These are phyloP conservation scores for Umbilicaria muhlenbergii DNA, from an alignment of 495 filamentous ascomycete species.

Conservation along the genomic window DNA sequence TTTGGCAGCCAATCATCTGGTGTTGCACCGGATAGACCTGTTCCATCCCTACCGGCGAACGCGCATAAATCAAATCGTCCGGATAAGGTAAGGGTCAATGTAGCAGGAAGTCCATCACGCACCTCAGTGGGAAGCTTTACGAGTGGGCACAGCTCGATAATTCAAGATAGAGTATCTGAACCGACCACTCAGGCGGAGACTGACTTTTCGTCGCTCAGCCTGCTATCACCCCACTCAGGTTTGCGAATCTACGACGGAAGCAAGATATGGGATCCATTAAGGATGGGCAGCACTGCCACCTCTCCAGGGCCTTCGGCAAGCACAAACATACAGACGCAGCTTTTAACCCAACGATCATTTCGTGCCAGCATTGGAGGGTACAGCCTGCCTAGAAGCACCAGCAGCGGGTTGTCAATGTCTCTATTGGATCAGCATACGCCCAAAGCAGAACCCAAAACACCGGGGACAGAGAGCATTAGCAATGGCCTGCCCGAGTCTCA, in stretches of 20 bases:
- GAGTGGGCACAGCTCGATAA: constrained; percentile 32
- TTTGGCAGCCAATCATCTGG: constrained; percentile 25
- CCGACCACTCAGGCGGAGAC: constrained; percentile 6
- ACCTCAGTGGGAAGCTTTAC: constrained; percentile 30
- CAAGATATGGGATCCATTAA: not conserved
- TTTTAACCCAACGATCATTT: constrained; percentile 3
- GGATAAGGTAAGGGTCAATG: constrained; percentile 22
- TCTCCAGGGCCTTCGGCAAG: not conserved
- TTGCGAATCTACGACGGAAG: not conserved
- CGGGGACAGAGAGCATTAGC: too few species aligned
- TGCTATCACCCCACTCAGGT: not conserved
- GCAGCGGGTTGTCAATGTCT: constrained; percentile 8
- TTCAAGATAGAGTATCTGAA: constrained; percentile 21
- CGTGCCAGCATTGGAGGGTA: constrained; percentile 7
- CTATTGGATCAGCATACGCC: not conserved
- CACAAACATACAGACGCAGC: constrained; percentile 1
- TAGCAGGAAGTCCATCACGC: constrained; percentile 25
- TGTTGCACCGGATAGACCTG: constrained; percentile 21
- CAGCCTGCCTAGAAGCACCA: constrained; percentile 8
- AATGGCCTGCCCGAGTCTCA: too few species aligned
- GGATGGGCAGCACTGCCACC: not conserved
- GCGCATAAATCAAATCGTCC: constrained; percentile 19
- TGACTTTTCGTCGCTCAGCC: constrained; percentile 4
- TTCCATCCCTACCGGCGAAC: constrained; percentile 29
- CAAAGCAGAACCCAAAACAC: too few species aligned